Conservation (phyloP, 306 rosid genomes). For the Clitoria ternatea region DNA sequence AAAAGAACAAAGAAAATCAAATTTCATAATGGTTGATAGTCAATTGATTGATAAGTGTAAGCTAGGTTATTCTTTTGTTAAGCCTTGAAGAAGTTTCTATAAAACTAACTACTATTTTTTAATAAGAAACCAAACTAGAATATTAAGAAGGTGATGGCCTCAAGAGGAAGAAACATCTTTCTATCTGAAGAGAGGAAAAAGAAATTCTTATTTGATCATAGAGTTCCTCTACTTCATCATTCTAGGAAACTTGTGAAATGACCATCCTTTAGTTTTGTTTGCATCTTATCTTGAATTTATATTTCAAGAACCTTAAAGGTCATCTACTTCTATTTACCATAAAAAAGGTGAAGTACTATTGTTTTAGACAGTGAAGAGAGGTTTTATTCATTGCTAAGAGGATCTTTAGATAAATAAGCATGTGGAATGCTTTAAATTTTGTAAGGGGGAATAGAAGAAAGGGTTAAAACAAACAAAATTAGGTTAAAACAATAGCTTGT, state of each 20-base stretch:
- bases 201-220: neutral
- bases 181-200: constrained; percentile 4
- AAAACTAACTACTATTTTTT: constrained; percentile 16
- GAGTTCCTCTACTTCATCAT: neutral
- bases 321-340: neutral
- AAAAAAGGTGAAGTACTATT: no score
- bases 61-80: constrained; percentile 17
- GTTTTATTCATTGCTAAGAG: neutral
- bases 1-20: no score
- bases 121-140: constrained; percentile 39
- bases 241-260: neutral
- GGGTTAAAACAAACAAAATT: neutral
- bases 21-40: neutral
- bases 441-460: neutral
- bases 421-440: neutral
- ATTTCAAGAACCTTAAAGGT: neutral
- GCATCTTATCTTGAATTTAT: neutral
- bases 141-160: constrained; percentile 39
- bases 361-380: neutral
- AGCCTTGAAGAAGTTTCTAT: constrained; percentile 23
- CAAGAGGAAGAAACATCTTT: constrained; percentile 44
- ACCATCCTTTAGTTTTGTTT: neutral
- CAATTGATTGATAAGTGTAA: constrained; percentile 32
- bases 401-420: neutral
- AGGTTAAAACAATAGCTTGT: neutral